These are phyloP conservation scores for Pulveroboletus ravenelii DNA, from an alignment of 768 basidiomycete genomes.

Conservation along the genomic window DNA sequence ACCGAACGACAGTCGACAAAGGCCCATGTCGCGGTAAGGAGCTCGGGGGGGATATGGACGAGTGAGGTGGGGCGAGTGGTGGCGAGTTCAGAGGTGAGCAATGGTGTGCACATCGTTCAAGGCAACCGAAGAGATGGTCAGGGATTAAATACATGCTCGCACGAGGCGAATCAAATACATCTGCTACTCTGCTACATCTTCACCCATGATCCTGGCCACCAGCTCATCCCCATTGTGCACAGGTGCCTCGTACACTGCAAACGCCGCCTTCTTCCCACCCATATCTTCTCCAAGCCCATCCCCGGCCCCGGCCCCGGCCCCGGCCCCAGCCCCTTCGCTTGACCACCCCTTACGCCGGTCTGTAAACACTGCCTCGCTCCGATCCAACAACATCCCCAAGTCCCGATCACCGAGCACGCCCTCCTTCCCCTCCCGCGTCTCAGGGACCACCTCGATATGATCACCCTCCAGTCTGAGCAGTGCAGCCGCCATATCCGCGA, in stretches of 20 bases:
- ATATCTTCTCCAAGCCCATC: neutral
- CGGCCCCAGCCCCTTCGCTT: slow-evolving; percentile 30
- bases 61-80: neutral
- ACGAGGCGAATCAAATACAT: neutral
- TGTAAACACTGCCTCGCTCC: slow-evolving; percentile 67
- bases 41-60: slow-evolving; percentile 13
- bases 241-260: slow-evolving; percentile 74
- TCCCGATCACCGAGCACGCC: slow-evolving; percentile 80
- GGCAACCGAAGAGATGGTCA: neutral
- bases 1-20: slow-evolving; percentile 8
- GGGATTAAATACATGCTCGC: neutral
- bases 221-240: slow-evolving; percentile 60
- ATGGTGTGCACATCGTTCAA: neutral
- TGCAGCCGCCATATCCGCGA: slow-evolving; percentile 76
- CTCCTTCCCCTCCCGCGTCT: slow-evolving; percentile 58
- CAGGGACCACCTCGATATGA: slow-evolving; percentile 80
- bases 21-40: slow-evolving; percentile 11
- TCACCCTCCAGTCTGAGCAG: slow-evolving; percentile 81
- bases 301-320: neutral
- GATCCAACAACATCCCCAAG: slow-evolving; percentile 74
- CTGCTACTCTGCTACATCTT: slow-evolving; percentile 23
- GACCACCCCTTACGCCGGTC: slow-evolving; percentile 74
- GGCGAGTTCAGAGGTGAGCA: neutral
- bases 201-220: slow-evolving; percentile 65
- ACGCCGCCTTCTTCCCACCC: slow-evolving; percentile 45